Evolutionary conservation across 768 basidiomycete species (phyloP), one percentile per base, ranked within the genome.

Genomic region (Amanita muscaria): DNA sequence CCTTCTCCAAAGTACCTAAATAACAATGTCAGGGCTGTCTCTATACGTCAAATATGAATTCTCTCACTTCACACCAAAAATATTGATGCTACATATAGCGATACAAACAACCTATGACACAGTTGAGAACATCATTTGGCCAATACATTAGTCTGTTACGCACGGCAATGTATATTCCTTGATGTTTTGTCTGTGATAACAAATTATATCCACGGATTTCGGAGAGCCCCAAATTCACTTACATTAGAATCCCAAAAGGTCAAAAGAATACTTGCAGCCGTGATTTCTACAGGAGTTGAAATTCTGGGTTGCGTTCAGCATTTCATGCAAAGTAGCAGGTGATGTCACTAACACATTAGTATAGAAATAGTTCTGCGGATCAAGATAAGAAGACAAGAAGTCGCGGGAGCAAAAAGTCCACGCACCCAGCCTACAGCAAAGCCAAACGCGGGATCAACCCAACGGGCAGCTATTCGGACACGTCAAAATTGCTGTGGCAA

Each of bases 221-320:
- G n/a, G n/a, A n/a, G n/a, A n/a, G n/a, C n/a, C n/a, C n/a, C n/a
- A n/a, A n/a, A 10, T 5, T 29, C 5, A 59, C 68, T 46, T 48
- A 80, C 79, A 51, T 80, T 65, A 22, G 61, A 50, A 59, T 84
- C 80, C 85, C 86, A 88, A 64, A 79, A 88, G 5, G 74, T 68
- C 45, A 88, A 65, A 8, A 90, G 60, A 40, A 88, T 71, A 11
- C 76, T 71, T 7, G 82, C 77, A 1, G 85, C 86, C 1, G 79
- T 78, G 44, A 90, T 71, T 63, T 88, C 85, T n/a, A 80, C 77
- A 7, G 83, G 83, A 0, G 77, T 68, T 1, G 80, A 71, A 42
- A 83, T 78, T n/a, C 73, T 74, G 22, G 24, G 9, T 40, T 23
- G 4, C 7, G 35, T 30, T 11, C 24, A n/a, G 22, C 23, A 34